Evolutionary conservation across 768 basidiomycete species (phyloP).

Genomic region (Podaxis sp.): DNA sequence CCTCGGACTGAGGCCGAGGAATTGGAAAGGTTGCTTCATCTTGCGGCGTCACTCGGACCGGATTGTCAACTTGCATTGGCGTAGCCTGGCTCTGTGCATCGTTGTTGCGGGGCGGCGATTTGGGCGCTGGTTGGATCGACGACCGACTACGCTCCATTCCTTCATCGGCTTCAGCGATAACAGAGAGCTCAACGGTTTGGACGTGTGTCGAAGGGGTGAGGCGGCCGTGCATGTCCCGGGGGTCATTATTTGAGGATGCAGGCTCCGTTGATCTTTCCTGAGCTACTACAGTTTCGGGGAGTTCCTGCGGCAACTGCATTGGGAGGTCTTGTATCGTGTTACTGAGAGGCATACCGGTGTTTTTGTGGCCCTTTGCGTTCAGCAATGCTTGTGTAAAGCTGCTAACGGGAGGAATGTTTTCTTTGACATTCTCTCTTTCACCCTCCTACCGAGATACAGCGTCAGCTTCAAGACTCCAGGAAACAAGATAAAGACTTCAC

Average conservation of each 20-base stretch:
- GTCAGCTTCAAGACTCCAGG: neutral
- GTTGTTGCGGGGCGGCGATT: neutral
- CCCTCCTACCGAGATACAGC: slow-evolving; percentile 23
- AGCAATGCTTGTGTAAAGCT: slow-evolving; percentile 44
- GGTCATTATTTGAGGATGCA: neutral
- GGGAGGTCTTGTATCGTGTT: neutral
- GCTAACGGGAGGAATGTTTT: slow-evolving; percentile 39
- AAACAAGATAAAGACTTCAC: slow-evolving; percentile 25
- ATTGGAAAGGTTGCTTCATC: neutral
- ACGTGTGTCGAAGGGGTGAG: slow-evolving; percentile 16
- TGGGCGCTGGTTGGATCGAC: slow-evolving; percentile 17
- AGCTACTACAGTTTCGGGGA: neutral
- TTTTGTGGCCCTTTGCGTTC: slow-evolving; percentile 18
- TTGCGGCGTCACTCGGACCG: neutral
- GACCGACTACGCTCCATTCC: slow-evolving; percentile 35
- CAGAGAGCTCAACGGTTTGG: slow-evolving; percentile 48
- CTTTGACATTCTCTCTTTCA: slow-evolving; percentile 24
- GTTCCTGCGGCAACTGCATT: slow-evolving; percentile 16
- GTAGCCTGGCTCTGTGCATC: neutral
- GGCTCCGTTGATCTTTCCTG: neutral
- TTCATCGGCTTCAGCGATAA: slow-evolving; percentile 73
- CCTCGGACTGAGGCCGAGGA: neutral
- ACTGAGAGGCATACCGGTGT: neutral
- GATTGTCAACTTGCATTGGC: neutral
- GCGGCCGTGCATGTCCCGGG: neutral